Conservation (phyloP, 139 green algal species). For the Trebouxia sp. region DNA sequence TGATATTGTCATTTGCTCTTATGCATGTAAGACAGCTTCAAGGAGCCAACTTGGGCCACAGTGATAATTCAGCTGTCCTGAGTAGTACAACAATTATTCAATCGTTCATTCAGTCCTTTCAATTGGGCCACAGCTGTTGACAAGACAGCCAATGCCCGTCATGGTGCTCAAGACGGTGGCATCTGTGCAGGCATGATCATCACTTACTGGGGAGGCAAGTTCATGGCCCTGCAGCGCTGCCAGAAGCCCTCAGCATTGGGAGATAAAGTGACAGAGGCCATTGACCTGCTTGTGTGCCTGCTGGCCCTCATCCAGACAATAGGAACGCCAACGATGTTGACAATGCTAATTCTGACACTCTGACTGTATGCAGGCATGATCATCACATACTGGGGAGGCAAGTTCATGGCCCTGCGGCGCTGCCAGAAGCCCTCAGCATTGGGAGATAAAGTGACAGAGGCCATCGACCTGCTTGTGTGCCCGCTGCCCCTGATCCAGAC, state of each 20-base stretch:
- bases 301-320: constrained; percentile 54
- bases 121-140: too few species aligned
- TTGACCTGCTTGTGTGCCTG: constrained; percentile 44
- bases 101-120: too few species aligned
- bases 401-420: constrained; percentile 42
- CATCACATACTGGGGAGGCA: constrained; percentile 45
- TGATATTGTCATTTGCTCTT: too few species aligned
- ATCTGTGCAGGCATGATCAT: constrained; percentile 39
- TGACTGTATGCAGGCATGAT: constrained; percentile 34
- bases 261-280: constrained; percentile 28
- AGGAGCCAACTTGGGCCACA: too few species aligned
- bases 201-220: constrained; percentile 50
- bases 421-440: constrained; percentile 39
- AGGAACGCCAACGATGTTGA: too few species aligned
- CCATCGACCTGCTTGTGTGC: constrained; percentile 41
- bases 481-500: constrained; percentile 53
- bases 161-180: too few species aligned
- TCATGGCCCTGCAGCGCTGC: constrained; percentile 34
- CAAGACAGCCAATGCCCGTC: too few species aligned
- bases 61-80: too few species aligned
- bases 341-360: too few species aligned
- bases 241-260: constrained; percentile 40
- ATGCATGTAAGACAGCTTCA: too few species aligned
- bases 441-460: constrained; percentile 27
- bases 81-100: too few species aligned